phyloP scores from a whole-genome alignment of 306 rosid genomes.

The Quercus alba region DNA sequence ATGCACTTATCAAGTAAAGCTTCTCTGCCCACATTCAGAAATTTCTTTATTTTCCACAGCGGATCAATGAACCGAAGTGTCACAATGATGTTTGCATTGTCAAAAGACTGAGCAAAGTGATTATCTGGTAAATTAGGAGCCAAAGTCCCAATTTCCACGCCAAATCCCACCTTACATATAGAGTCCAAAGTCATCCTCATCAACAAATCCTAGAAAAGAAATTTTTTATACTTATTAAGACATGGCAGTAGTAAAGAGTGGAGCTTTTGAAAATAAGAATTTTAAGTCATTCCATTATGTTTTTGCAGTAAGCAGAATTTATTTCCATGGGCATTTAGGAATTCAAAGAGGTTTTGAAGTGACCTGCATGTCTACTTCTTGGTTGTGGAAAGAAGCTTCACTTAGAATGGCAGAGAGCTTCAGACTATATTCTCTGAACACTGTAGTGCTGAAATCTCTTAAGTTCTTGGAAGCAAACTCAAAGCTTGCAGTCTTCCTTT shows the following conservation, averaged over 20 bases:
- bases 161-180: conserved; percentile 92
- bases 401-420: conserved; percentile 63
- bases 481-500: conserved; percentile 86
- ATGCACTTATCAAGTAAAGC: conserved; percentile 79
- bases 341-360: not conserved
- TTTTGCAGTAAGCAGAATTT: not conserved
- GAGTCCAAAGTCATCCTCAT: conserved; percentile 98
- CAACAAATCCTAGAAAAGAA: conserved; percentile 59
- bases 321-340: not conserved
- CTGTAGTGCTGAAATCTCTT: conserved; percentile 79
- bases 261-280: not conserved
- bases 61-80: conserved; percentile 92
- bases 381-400: conserved; percentile 47
- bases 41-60: conserved; percentile 70
- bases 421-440: conserved; percentile 65
- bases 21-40: conserved; percentile 72
- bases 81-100: conserved; percentile 78
- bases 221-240: not conserved
- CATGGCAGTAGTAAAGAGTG: not conserved
- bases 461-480: conserved; percentile 93
- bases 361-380: conserved; percentile 87
- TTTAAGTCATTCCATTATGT: not conserved
- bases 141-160: conserved; percentile 88
- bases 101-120: conserved; percentile 77
- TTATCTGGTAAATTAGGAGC: conserved; percentile 72